Conservation (phyloP, 2,329 filamentous ascomycete genomes). For the Penicillium sp. region DNA sequence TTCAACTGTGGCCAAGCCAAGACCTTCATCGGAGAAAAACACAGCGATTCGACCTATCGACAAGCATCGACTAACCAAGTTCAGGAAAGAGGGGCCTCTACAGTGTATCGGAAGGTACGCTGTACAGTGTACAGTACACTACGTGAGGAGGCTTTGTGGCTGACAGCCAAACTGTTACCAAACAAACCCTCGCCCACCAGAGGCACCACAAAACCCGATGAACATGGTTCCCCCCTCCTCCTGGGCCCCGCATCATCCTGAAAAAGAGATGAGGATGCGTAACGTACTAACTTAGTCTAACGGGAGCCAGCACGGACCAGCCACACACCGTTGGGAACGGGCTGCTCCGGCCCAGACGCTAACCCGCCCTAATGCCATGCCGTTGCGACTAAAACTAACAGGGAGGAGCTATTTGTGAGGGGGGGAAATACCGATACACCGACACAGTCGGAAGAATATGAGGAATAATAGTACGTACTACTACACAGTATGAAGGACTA, state of each 20-base stretch:
- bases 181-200: not conserved
- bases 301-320: conserved; percentile 21
- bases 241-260: conserved; percentile 28
- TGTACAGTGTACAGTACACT: no score
- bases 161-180: not conserved
- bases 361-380: conserved; percentile 23
- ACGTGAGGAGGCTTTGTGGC: no score
- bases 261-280: conserved; percentile 25
- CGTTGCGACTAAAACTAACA: conserved; percentile 26
- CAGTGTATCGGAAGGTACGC: not conserved
- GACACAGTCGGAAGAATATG: no score
- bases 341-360: conserved; percentile 23
- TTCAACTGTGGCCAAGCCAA: no score
- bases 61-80: conserved; percentile 6
- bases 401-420: not conserved
- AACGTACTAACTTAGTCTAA: not conserved
- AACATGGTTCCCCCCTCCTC: conserved; percentile 8
- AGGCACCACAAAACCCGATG: not conserved
- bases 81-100: conserved; percentile 13
- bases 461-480: not conserved
- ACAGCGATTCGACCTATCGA: not conserved
- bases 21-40: no score
- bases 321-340: conserved; percentile 15
- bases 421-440: no score
- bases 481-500: no score